These are phyloP conservation scores for Trichophyton rubrum DNA, from an alignment of 2,329 filamentous ascomycete species.

Conservation along the genomic window DNA sequence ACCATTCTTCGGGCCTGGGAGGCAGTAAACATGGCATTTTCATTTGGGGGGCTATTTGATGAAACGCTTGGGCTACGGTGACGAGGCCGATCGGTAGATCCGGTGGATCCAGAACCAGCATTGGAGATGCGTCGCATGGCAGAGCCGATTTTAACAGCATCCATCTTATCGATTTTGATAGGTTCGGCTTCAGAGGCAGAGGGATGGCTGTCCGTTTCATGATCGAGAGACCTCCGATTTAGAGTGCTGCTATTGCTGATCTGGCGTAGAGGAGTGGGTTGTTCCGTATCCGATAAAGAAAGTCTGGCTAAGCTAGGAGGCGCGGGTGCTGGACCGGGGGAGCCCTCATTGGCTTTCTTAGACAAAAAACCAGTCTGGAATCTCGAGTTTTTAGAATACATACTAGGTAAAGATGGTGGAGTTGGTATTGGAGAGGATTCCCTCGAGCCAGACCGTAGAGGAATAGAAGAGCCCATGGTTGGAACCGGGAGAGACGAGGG, in stretches of 20 bases:
- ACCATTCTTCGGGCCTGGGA: conserved; percentile 56
- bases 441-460: conserved; percentile 26
- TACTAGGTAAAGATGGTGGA: conserved; percentile 43
- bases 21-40: conserved; percentile 51
- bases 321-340: conserved; percentile 45
- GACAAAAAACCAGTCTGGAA: conserved; percentile 85
- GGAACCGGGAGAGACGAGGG: conserved; percentile 30
- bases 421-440: conserved; percentile 47
- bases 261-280: conserved; percentile 40
- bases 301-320: conserved; percentile 46
- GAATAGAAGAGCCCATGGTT: conserved; percentile 42
- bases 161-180: conserved; percentile 36
- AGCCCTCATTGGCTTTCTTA: conserved; percentile 49
- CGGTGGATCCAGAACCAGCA: conserved; percentile 28
- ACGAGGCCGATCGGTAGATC: conserved; percentile 32
- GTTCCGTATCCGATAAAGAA: conserved; percentile 47
- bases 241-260: conserved; percentile 40
- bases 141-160: conserved; percentile 42
- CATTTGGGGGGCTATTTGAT: conserved; percentile 39
- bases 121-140: conserved; percentile 44
- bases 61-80: conserved; percentile 43
- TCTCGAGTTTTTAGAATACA: conserved; percentile 56
- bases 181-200: conserved; percentile 27
- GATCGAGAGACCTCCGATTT: conserved; percentile 36
- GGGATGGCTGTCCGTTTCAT: conserved; percentile 19